Evolutionary conservation across 306 rosid species (phyloP), one percentile per base, ranked within the genome.

Genomic region (Dalbergia oliveri): DNA sequence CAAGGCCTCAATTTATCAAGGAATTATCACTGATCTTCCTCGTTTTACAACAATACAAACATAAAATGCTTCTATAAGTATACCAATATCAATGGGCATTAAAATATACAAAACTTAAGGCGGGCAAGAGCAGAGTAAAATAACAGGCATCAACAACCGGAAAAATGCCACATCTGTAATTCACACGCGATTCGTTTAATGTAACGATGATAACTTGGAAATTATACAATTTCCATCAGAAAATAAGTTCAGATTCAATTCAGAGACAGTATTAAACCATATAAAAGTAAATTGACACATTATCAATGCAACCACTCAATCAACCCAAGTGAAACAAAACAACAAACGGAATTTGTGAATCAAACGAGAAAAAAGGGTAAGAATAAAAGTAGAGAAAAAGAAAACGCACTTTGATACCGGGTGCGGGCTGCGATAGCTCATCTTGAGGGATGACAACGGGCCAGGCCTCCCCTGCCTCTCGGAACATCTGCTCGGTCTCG

Each of bases 381-480:
- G 6, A 41, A 39, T 39, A n/a, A 63, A 49, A 3, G 7, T 15
- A 33, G 4, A 69, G 9, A 43, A 15, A 11, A 49, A 3, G 18
- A 41, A 79, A n/a, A 76, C 91, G 41, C 19, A 91, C 98, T 92
- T 93, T 93, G 72, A 88, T 80, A 6, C 94, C 87, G 0, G 94
- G 90, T 0, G 91, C 83, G 0, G 66, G 76, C 1, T 88, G 94
- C 6, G 58, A 73, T 33, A 95, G 84, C 86, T 95, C 99, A 13
- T 91, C 89, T 0, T 77, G 69, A 0, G 99, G 93, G 37, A 95
- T 95, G 13, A 89, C 23, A 19, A 95, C 89, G 4, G 97, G 97
- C 97, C 97, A 93, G 15, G 93, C 19, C 80, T 95, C 97, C 9
- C 98, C 98, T 14, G 93, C 97, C 41, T 91, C 98, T 11, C 88